Evolutionary conservation across 2,329 filamentous ascomycete species (phyloP), one percentile per base, ranked within the genome.

Genomic region (Alternaria triticina): DNA sequence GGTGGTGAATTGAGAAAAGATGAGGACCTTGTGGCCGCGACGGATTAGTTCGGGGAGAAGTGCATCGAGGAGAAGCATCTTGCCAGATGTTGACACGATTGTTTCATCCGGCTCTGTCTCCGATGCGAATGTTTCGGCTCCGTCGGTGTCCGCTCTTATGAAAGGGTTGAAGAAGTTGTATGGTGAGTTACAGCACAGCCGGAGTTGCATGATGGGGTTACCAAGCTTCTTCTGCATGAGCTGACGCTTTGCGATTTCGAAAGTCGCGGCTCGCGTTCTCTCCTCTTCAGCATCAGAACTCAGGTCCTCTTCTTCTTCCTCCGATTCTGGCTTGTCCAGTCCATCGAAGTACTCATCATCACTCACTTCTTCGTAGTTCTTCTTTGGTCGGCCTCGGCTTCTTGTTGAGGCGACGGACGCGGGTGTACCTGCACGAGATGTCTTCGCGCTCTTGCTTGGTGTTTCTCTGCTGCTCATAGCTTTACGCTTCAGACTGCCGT

Each of bases 161-260:
- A 95, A 98, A 0, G 96, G 95, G 76, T 94, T 96, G 81, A 97
- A 98, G 78, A 99, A 98, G 76, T 97, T 97, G 80, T 97, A 94
- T 0, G 96, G 96, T 0, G 90, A 93, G 79, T 99, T 97, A 80
- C 96, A 98, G 11, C 93, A 93, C 0, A 97, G 86, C 0, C 96
- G 91, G 4, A 97, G 88, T 77, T 99, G 96, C 85, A 97, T 93
- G 20, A 98, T 82, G 0, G 94, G 92, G 70, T 99, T 99, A 50
- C 96, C 94, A 1, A 98, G 85, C 74, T 97, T 97, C 83, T 98
- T 98, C 46, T 88, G 88, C 4, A 89, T 85, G n/a, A 98, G 92
- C 77, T 97, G 93, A 58, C 92, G 90, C 77, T 95, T 96, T 0
- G 94, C 94, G 61, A 93, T 83, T 9, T 93, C 90, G 0, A 95